Base-by-base conservation (phyloP, 2,329 filamentous ascomycete genomes). In the Pyricularia grisea region DNA sequence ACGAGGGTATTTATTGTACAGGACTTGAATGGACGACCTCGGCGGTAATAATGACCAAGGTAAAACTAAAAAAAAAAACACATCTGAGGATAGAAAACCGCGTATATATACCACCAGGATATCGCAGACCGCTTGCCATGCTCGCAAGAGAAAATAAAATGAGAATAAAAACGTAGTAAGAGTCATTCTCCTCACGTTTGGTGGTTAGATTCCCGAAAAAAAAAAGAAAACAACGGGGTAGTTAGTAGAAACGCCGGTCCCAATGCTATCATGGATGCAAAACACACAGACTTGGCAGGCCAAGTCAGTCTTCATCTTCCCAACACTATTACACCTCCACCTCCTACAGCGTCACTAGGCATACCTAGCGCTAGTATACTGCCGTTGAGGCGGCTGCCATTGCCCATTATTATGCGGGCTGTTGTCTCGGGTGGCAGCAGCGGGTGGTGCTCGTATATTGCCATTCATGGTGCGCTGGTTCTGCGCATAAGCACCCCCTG, bases 361-460 rank as follows among this genome's bases (percentile, higher is more conserved):
- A 67, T 68, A 69, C 33, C 67, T 58, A 23, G 69, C 55, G 63
- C 68, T 69, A 20, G 55, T 55, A n/a, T 25, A 55, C 27, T 42
- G 25, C 33, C 60, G 25, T 20, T 63, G 60, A 63, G 50, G 50
- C 27, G 42, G 42, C 25, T 27, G 68, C 68, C 68, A 66, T 23
- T 42, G 36, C 42, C 55, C 42, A 9, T 64, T 25, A 17, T 68
- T 67, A 12, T 64, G 66, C 33, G 33, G 17, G 31, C 61, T 30
- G 33, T 50, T n/a, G 12, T n/a, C 33, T 27, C 70, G 64, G 67
- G 70, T 68, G 27, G 69, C 61, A 20, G 60, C 69, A 17, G 69
- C 68, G 20, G 71, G 69, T 30, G 71, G 71, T 23, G 68, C 50
- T 55, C 66, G 69, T 4, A 70, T 25, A 9, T 58, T 50, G 3